phyloP scores from a whole-genome alignment of 139 green algal genomes.

The Prasinococcaceae sp. region DNA sequence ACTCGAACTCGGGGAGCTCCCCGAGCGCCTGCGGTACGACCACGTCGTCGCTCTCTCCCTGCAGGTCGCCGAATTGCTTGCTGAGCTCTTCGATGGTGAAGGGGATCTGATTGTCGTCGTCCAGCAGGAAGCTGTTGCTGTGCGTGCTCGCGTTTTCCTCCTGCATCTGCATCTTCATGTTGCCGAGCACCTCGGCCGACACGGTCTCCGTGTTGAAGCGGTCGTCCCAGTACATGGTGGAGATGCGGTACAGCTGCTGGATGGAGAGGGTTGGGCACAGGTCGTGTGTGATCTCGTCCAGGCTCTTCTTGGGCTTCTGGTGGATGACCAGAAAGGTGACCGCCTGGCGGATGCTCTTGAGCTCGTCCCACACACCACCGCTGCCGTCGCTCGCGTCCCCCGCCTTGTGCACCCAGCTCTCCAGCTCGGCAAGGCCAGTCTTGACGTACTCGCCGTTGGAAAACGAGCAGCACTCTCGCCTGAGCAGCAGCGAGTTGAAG shows the following conservation, averaged over 20 bases:
- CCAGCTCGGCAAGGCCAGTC: constrained; percentile 79
- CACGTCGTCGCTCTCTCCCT: too few species aligned
- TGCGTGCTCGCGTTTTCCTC: constrained; percentile 39
- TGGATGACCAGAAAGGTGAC: constrained; percentile 91
- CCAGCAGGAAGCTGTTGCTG: constrained; percentile 89
- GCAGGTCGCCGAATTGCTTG: constrained; percentile 12
- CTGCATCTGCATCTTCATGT: constrained; percentile 83
- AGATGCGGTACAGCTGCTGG: constrained; percentile 98
- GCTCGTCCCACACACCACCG: constrained; percentile 79
- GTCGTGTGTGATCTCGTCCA: constrained; percentile 91
- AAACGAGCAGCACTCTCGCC: constrained; percentile 98
- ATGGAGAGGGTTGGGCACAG: constrained; percentile 80
- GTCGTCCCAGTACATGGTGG: constrained; percentile 88
- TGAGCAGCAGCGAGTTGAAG: constrained; percentile 98
- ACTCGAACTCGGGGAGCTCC: constrained; percentile 14
- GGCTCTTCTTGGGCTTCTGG: constrained; percentile 90
- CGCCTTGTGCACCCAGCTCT: constrained; percentile 76
- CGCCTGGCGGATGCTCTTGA: constrained; percentile 85
- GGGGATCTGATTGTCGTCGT: constrained; percentile 77
- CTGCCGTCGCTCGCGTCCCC: constrained; percentile 44
- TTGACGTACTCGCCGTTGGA: constrained; percentile 99
- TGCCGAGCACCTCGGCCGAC: constrained; percentile 44
- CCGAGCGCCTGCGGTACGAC: constrained; percentile 4
- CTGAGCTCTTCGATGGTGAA: constrained; percentile 34
- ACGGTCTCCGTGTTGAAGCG: constrained; percentile 96